Base-by-base conservation (phyloP, 352 stramenopile species). In the Phytophthora niederhauseri region DNA sequence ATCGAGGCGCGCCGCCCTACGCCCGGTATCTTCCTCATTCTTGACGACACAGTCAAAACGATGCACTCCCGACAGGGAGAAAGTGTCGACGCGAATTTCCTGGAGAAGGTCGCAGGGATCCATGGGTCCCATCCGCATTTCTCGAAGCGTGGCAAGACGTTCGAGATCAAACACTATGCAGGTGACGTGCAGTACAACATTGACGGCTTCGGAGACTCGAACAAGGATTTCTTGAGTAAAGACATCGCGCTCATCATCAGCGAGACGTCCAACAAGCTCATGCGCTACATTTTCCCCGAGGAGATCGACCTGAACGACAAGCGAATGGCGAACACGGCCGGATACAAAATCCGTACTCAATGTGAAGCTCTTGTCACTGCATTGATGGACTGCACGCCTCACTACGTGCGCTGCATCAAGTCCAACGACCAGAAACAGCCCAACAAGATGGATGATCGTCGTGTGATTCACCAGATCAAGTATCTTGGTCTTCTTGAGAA, bases 391-490 rank as follows among this genome's bases (percentile, higher is more conserved):
- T 97, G 92, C 71, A 93, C 92, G 22, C 92, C 91, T 64, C 89
- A 97, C 58, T 97, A 98, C 52, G 90, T 97, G 52, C 89, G 91
- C n/a, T 97, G 89, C 61, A 96, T 98, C 61, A 97, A 98, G 70
- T 94, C 88, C 4, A 98, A 98, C 62, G 92, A 97, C 65, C 80
- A 95, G 46, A 97, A 97, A 52, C 80, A 91, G 41, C 57, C 90
- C 5, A 91, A 94, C 67, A 83, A 88, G 49, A 90, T 97, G 63
- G 88, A 98, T 55, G 89, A 94, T 36, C 81, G 90, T 7, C 89
- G 92, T 17, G 90, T 97, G 9, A 56, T 94, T 19, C 89, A 97
- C 60, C 89, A 97, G 67, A 95, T 95, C 68, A 91, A 97, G 63
- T 97, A 97, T 51, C 68, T 97, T 31, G 89, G 89, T 31, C 66